phyloP scores from a whole-genome alignment of 345 rosid genomes.

The Fremontodendron californicum region DNA sequence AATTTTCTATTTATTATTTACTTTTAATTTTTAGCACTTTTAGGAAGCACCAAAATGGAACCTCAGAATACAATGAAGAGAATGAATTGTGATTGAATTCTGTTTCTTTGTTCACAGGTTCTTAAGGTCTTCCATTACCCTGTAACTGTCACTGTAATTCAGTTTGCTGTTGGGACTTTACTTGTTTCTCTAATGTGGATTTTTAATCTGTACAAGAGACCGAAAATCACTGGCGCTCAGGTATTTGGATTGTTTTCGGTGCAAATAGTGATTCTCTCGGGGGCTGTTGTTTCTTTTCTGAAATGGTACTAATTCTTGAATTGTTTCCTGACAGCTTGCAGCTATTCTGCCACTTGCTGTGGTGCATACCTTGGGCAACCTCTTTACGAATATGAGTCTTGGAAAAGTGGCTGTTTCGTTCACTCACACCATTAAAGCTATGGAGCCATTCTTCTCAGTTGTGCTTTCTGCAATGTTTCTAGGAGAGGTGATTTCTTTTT shows the following conservation, averaged over 20 bases:
- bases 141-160: conserved; percentile 60
- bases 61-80: not conserved
- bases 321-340: conserved; percentile 51
- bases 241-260: conserved; percentile 19
- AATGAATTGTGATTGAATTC: conserved; percentile 9
- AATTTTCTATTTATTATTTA: not conserved
- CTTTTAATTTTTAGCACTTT: not conserved
- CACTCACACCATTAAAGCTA: conserved; percentile 97
- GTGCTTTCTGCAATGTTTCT: conserved; percentile 89
- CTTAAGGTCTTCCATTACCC: conserved; percentile 76
- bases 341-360: conserved; percentile 83
- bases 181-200: conserved; percentile 77
- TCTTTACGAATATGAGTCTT: conserved; percentile 95
- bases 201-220: conserved; percentile 72
- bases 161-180: conserved; percentile 80
- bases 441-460: conserved; percentile 99
- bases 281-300: not conserved
- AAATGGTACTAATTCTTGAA: conserved; percentile 11
- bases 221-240: conserved; percentile 66
- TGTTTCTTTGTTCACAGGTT: conserved; percentile 48
- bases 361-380: conserved; percentile 84
- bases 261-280: not conserved
- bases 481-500: conserved; percentile 58
- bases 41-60: not conserved
- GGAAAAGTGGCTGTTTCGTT: conserved; percentile 99